Evolutionary conservation across 2,329 filamentous ascomycete genomes (phyloP).

Genomic region (Sordariomycetes sp.): DNA sequence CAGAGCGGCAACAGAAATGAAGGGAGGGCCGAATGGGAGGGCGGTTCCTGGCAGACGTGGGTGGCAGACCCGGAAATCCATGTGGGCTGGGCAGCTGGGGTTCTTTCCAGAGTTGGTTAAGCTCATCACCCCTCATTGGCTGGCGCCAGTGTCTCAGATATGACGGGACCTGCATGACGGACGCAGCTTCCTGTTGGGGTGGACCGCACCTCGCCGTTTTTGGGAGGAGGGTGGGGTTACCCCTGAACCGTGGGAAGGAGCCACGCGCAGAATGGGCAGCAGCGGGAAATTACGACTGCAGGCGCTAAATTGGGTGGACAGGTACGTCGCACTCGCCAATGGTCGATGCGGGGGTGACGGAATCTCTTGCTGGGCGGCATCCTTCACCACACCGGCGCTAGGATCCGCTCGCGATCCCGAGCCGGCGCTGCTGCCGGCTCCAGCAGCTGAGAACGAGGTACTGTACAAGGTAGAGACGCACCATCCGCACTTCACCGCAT

Average conservation of each 20-base stretch:
- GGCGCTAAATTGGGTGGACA: neutral
- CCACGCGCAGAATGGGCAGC: neutral
- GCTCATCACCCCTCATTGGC: neutral
- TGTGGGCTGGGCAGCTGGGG: neutral
- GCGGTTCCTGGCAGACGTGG: too few relatives aligned
- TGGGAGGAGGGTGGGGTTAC: neutral
- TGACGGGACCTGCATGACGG: slow-evolving; percentile 15
- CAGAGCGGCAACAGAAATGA: neutral
- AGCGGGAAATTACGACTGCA: neutral
- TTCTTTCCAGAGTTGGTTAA: neutral
- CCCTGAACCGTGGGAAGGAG: neutral
- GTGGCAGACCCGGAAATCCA: neutral
- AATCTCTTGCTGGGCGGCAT: neutral
- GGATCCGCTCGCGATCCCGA: too few relatives aligned
- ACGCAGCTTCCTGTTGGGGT: neutral
- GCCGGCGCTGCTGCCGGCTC: too few relatives aligned
- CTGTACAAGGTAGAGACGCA: too few relatives aligned
- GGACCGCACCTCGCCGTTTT: neutral
- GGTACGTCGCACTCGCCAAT: neutral
- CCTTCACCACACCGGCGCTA: too few relatives aligned
- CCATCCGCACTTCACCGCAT: too few relatives aligned
- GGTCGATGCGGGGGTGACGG: neutral
- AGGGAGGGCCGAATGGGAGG: neutral
- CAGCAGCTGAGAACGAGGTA: too few relatives aligned
- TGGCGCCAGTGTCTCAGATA: slow-evolving; percentile 17